These are phyloP conservation scores for Talaromyces adpressus DNA, from an alignment of 495 filamentous ascomycete species.

Conservation along the genomic window DNA sequence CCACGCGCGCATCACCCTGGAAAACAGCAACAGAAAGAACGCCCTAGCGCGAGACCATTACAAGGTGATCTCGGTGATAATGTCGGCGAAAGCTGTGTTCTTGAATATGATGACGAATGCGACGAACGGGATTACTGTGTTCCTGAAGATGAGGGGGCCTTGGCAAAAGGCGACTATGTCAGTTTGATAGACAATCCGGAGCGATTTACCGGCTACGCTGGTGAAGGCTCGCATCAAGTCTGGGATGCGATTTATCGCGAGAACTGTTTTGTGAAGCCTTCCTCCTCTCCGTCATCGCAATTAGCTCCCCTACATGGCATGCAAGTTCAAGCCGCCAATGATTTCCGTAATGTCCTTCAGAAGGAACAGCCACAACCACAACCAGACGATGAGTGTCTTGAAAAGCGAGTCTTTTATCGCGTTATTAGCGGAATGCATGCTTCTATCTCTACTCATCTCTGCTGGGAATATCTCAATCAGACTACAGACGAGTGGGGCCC, in stretches of 20 bases:
- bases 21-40: slow-evolving; percentile 58
- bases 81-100: slow-evolving; percentile 90
- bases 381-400: slow-evolving; percentile 83
- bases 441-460: slow-evolving; percentile 90
- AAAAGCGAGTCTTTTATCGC: slow-evolving; percentile 95
- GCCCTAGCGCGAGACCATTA: slow-evolving; percentile 63
- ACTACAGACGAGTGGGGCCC: slow-evolving; percentile 91
- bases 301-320: slow-evolving; percentile 24
- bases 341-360: slow-evolving; percentile 76
- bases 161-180: slow-evolving; percentile 90
- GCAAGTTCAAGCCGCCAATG: slow-evolving; percentile 61
- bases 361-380: slow-evolving; percentile 65
- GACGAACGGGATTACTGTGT: slow-evolving; percentile 97
- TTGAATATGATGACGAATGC: slow-evolving; percentile 97
- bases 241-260: slow-evolving; percentile 97
- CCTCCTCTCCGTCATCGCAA: slow-evolving; percentile 34
- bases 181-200: slow-evolving; percentile 91
- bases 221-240: slow-evolving; percentile 73
- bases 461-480: slow-evolving; percentile 94
- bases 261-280: slow-evolving; percentile 83
- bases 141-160: slow-evolving; percentile 84
- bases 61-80: slow-evolving; percentile 76
- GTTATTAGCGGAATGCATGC: slow-evolving; percentile 97
- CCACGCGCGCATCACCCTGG: slow-evolving; percentile 85
- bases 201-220: slow-evolving; percentile 88